Conservation (phyloP, 2,329 filamentous ascomycete species). For the Fusarium sp. region DNA sequence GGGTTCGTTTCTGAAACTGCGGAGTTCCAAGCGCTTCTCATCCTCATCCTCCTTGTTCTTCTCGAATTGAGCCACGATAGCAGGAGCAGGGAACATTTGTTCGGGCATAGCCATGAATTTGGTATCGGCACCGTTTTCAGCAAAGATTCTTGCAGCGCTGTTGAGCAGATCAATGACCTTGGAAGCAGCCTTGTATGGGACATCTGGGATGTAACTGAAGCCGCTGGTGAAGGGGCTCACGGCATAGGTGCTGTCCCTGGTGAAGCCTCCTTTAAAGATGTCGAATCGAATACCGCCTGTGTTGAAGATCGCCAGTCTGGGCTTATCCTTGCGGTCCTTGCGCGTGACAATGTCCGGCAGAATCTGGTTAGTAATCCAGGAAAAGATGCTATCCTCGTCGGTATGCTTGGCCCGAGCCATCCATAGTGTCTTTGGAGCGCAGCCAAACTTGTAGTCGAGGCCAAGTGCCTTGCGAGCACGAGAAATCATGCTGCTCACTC, state of each 20-base stretch:
- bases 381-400: slow-evolving; percentile 78
- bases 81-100: slow-evolving; percentile 47
- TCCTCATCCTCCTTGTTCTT: slow-evolving; percentile 32
- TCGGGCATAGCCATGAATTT: slow-evolving; percentile 64
- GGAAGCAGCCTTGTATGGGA: slow-evolving; percentile 80
- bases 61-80: slow-evolving; percentile 24
- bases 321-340: slow-evolving; percentile 65
- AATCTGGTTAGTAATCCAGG: slow-evolving; percentile 80
- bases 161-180: slow-evolving; percentile 73
- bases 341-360: slow-evolving; percentile 74
- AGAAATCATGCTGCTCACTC: slow-evolving; percentile 76
- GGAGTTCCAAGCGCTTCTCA: slow-evolving; percentile 49
- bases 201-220: slow-evolving; percentile 80
- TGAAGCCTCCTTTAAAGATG: slow-evolving; percentile 92
- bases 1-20: slow-evolving; percentile 48
- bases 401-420: slow-evolving; percentile 82
- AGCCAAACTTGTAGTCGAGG: slow-evolving; percentile 82
- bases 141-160: slow-evolving; percentile 61
- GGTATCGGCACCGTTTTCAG: slow-evolving; percentile 52
- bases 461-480: slow-evolving; percentile 75
- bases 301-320: slow-evolving; percentile 82
- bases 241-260: slow-evolving; percentile 84
- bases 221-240: slow-evolving; percentile 88
- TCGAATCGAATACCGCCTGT: slow-evolving; percentile 95
- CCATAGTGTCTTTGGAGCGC: slow-evolving; percentile 83